Percentiles rank a stretch among this genome's conserved stretches.
These are phyloP conservation scores for Hypomontagnella submonticulosa DNA, from an alignment of 495 filamentous ascomycete genomes.

Conservation along the genomic window DNA sequence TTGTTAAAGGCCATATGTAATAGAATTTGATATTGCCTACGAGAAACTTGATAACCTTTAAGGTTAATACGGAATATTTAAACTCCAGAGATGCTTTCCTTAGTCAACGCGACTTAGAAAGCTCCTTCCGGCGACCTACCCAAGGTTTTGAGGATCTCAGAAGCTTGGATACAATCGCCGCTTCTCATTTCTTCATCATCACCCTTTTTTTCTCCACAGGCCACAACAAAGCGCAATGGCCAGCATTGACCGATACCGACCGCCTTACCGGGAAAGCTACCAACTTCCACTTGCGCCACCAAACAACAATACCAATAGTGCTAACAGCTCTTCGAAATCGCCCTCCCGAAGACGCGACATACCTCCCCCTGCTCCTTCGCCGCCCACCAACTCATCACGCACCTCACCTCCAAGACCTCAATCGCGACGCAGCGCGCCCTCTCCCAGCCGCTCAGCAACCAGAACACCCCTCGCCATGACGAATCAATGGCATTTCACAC, in stretches of 20 bases:
- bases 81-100: conserved; percentile 20
- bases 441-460: conserved; percentile 49
- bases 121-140: conserved; percentile 15
- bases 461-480: conserved; percentile 43
- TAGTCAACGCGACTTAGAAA: conserved; percentile 24
- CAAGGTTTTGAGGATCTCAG: conserved; percentile 10
- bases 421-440: conserved; percentile 54
- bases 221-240: conserved; percentile 53
- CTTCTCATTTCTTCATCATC: neutral
- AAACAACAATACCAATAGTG: conserved; percentile 44
- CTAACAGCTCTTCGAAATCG: conserved; percentile 51
- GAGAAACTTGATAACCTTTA: neutral
- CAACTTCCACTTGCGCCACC: conserved; percentile 49
- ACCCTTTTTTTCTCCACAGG: conserved; percentile 3
- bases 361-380: conserved; percentile 64
- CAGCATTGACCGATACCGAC: conserved; percentile 63
- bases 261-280: conserved; percentile 58
- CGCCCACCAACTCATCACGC: conserved; percentile 59
- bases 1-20: neutral
- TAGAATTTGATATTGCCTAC: no score
- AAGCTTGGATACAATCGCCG: conserved; percentile 9
- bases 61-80: no score
- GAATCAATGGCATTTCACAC: conserved; percentile 89
- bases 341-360: conserved; percentile 60
- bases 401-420: conserved; percentile 62